Conservation (phyloP, 805 yeast genomes). For the Metschnikowia shivogae region DNA sequence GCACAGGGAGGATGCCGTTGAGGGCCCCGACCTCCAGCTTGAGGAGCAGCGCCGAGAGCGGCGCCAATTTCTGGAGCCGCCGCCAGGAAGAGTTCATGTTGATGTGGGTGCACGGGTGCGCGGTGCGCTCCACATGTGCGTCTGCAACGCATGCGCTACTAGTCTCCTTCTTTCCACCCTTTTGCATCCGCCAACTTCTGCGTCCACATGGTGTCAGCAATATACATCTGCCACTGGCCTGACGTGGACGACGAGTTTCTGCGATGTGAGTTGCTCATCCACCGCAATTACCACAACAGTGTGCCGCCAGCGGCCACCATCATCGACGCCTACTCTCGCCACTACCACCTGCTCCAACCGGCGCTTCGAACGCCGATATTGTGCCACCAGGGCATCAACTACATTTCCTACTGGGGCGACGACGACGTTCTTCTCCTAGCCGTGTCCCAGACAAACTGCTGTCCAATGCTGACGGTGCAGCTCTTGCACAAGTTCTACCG, state of each 20-base stretch:
- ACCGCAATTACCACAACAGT: slow-evolving; percentile 32
- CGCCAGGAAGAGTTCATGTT: not conserved
- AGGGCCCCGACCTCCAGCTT: slow-evolving; percentile 32
- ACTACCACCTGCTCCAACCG: slow-evolving; percentile 16
- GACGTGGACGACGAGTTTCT: slow-evolving; percentile 20
- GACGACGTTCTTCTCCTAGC: slow-evolving; percentile 42
- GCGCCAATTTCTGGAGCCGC: slow-evolving; percentile 3
- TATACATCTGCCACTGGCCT: slow-evolving; percentile 36
- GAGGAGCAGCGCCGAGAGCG: slow-evolving; percentile 5
- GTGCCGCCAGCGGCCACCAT: slow-evolving; percentile 24
- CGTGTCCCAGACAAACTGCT: slow-evolving; percentile 43
- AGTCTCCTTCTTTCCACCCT: not conserved
- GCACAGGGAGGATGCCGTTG: slow-evolving; percentile 46
- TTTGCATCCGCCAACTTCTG: not conserved
- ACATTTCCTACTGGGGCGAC: slow-evolving; percentile 46
- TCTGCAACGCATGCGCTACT: not conserved
- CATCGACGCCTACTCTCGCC: slow-evolving; percentile 23
- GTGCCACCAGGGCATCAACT: slow-evolving; percentile 47
- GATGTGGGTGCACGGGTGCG: slow-evolving; percentile 1
- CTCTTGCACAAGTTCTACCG: slow-evolving; percentile 45
- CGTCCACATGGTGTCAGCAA: slow-evolving; percentile 32
- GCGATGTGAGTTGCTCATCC: slow-evolving; percentile 31
- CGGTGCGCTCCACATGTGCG: not conserved
- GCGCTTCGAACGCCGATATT: slow-evolving; percentile 39
- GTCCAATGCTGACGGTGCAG: slow-evolving; percentile 54